A percentile compares a stretch with the other conserved stretches of the same genome.
phyloP scores from a whole-genome alignment of 1,284 basidiomycete species.

The Peniophora sp. region DNA sequence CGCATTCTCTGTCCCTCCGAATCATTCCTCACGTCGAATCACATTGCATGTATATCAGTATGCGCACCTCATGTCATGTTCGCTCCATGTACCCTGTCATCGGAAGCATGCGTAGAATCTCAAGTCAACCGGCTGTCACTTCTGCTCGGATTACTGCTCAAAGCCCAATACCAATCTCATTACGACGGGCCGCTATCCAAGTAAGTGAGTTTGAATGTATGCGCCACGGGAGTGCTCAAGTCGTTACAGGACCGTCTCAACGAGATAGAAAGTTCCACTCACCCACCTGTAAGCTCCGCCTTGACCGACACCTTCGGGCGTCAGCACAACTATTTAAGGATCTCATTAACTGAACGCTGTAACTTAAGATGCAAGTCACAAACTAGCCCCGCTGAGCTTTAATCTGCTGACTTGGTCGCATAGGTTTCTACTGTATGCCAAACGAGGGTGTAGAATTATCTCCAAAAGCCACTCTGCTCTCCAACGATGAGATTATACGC shows the following conservation, averaged over 20 bases:
- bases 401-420: neutral
- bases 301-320: constrained; percentile 65
- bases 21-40: too few relatives aligned
- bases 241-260: constrained; percentile 32
- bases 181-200: too few relatives aligned
- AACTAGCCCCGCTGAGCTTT: neutral
- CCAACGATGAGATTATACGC: constrained; percentile 70
- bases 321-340: constrained; percentile 76
- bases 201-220: too few relatives aligned
- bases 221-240: too few relatives aligned
- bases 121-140: too few relatives aligned
- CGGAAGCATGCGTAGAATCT: too few relatives aligned
- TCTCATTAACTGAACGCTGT: constrained; percentile 82
- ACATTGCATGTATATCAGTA: too few relatives aligned
- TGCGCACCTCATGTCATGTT: too few relatives aligned
- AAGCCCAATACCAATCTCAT: too few relatives aligned
- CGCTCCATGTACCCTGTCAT: too few relatives aligned
- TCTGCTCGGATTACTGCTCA: too few relatives aligned
- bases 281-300: constrained; percentile 36
- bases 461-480: constrained; percentile 60
- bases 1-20: too few relatives aligned
- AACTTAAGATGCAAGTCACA: constrained; percentile 66
- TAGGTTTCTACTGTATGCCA: constrained; percentile 91
- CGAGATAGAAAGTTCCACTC: constrained; percentile 38
- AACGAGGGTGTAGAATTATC: constrained; percentile 73